These are phyloP conservation scores for Gastrodia elata DNA, from an alignment of 106 monocot species.

Conservation along the genomic window DNA sequence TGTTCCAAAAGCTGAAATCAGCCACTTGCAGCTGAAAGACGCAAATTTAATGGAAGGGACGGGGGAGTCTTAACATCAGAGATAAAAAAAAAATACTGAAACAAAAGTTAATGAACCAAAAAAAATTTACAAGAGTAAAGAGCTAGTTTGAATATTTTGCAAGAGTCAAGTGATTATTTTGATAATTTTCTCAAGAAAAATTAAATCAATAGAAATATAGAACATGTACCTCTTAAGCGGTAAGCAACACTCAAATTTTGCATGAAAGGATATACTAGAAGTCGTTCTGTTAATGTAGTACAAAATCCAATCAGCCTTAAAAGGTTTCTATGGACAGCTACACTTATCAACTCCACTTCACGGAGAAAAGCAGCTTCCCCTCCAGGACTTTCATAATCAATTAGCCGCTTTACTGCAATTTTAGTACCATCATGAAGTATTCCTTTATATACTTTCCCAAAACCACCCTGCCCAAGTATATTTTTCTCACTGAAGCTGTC, in stretches of 20 bases:
- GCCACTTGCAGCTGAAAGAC: too few relatives aligned
- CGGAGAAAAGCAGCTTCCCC: slow-evolving; percentile 67
- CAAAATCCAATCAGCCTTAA: slow-evolving; percentile 63
- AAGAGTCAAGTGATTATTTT: too few relatives aligned
- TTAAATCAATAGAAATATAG: too few relatives aligned
- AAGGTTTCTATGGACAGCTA: slow-evolving; percentile 64
- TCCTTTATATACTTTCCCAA: slow-evolving; percentile 70
- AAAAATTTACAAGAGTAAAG: too few relatives aligned
- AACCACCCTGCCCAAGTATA: slow-evolving; percentile 69
- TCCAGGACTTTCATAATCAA: slow-evolving; percentile 60
- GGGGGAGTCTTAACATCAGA: too few relatives aligned
- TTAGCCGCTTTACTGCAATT: slow-evolving; percentile 62
- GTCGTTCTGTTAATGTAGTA: slow-evolving; percentile 51
- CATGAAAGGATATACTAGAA: slow-evolving; percentile 66
- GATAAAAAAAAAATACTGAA: too few relatives aligned
- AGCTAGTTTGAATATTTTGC: too few relatives aligned
- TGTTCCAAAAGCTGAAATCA: too few relatives aligned
- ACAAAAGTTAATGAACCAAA: too few relatives aligned
- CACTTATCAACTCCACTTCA: slow-evolving; percentile 69
- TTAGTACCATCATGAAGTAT: slow-evolving; percentile 48
- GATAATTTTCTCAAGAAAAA: too few relatives aligned
- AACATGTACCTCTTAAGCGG: slow-evolving; percentile 44
- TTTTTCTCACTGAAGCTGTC: slow-evolving; percentile 65
- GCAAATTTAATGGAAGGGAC: too few relatives aligned
- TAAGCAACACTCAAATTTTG: slow-evolving; percentile 68